Evolutionary conservation across 192 early-diverging fungal species (phyloP).

Genomic region (Geranomyces variabilis): DNA sequence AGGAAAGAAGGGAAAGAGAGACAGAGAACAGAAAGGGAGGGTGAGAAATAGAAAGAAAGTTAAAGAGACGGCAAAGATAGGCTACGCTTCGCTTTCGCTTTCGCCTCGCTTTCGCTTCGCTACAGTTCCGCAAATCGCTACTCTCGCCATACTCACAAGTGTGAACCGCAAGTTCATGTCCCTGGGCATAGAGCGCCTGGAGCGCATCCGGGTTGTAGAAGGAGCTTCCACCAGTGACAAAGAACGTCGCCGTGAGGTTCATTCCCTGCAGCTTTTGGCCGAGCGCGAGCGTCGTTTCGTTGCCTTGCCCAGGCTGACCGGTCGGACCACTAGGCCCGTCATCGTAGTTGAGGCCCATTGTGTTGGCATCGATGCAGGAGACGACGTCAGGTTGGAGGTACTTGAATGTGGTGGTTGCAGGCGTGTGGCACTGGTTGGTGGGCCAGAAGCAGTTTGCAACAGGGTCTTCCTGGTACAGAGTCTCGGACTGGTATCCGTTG

Average conservation of each 20-base stretch:
- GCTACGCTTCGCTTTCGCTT: too few species aligned
- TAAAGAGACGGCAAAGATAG: too few species aligned
- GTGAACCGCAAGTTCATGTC: conserved; percentile 47
- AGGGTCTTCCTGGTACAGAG: neutral
- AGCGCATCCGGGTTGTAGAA: conserved; percentile 25
- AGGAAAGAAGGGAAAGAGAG: too few species aligned
- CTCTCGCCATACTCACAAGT: conserved; percentile 36
- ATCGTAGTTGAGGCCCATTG: conserved; percentile 37
- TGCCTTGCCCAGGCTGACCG: neutral
- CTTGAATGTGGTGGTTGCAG: neutral
- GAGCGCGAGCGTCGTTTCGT: neutral
- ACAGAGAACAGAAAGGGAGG: too few species aligned
- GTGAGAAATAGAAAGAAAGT: too few species aligned
- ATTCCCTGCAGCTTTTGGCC: neutral
- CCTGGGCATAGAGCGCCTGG: conserved; percentile 26
- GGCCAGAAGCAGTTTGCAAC: conserved; percentile 30
- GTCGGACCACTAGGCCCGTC: neutral
- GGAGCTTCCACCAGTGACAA: conserved; percentile 28
- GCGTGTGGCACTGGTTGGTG: neutral
- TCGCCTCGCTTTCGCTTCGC: too few species aligned
- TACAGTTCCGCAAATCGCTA: too few species aligned
- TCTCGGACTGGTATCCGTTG: neutral
- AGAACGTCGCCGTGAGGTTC: conserved; percentile 40
- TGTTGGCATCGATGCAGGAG: conserved; percentile 1
- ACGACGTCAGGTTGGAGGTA: neutral